Evolutionary conservation across 768 basidiomycete genomes (phyloP), one percentile per base, ranked within the genome.

Genomic region (Hypholoma fasciculare): DNA sequence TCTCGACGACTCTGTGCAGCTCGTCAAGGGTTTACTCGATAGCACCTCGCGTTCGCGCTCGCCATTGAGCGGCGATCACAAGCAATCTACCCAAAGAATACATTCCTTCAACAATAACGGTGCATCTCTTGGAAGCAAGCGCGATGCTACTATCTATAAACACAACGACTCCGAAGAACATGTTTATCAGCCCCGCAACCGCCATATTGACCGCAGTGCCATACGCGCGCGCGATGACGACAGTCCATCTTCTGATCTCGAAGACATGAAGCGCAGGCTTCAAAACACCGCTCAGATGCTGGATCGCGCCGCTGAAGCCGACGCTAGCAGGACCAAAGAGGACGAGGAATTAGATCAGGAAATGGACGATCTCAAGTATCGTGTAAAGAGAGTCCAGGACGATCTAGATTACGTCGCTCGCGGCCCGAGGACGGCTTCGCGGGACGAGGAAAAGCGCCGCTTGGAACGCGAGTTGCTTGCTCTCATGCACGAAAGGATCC

Each of bases 301-400:
- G 3, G 94, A 98, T 62, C 82, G 83, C 23, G 80, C 81, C 4
- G 78, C 87, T 0, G 86, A 87, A n/a, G 85, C 80, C 17, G 85
- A 84, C 53, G 83, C 83, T 0, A 64, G 75, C 2, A 76, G 83
- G 43, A 86, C 89, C 0, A 84, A 78, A 2, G 95, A 96, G 59
- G 95, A 98, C 65, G 95, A 97, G 56, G 89, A 82, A 50, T 78
- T 99, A n/a, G 92, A 96, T 54, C 82, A 88, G 46, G 97, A 98
- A 72, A 81, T 97, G 75, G 84, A 88, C 7, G 92, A 96, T 62
- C 76, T 99, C 48, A 85, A 84, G 44, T 93, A 92, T 66, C 84
- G 89, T 27, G 93, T 97, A 47, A 85, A 86, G 67, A 79, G 95
- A 19, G 82, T 99, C 4, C 88, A 92, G 67, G 94, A 97, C 50